Percentiles rank a stretch among this genome's conserved stretches.
phyloP scores from a whole-genome alignment of 495 filamentous ascomycete genomes.

The Penicillium verhagenii region DNA sequence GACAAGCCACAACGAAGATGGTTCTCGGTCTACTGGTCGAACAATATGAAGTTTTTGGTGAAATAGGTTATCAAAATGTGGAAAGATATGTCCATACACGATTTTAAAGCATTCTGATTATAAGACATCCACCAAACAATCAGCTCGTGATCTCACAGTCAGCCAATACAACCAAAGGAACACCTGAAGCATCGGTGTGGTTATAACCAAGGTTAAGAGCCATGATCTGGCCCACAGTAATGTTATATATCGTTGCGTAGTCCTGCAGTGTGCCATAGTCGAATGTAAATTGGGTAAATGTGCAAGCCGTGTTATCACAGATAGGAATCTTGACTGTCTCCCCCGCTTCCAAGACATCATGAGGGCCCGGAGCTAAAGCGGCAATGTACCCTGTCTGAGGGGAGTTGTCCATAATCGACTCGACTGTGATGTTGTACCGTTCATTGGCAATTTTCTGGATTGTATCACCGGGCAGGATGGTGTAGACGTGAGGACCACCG shows the following conservation, averaged over 20 bases:
- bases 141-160: neutral
- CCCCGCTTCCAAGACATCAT: neutral
- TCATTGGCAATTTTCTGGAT: slow-evolving; percentile 14
- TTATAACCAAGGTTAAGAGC: neutral
- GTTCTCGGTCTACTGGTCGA: no score
- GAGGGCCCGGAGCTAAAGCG: neutral
- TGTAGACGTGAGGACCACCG: slow-evolving; percentile 17
- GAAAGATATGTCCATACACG: no score
- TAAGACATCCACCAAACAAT: no score
- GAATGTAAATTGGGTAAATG: neutral
- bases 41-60: no score
- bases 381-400: neutral
- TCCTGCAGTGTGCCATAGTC: neutral
- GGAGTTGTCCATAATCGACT: slow-evolving; percentile 1
- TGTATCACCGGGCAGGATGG: slow-evolving; percentile 15
- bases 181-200: neutral
- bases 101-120: no score
- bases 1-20: no score
- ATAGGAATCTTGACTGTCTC: neutral
- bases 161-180: neutral
- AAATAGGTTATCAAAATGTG: no score
- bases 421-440: slow-evolving; percentile 15
- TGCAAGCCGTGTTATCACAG: neutral
- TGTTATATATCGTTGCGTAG: neutral
- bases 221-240: neutral